Evolutionary conservation across 73 alveolate species (phyloP).

Genomic region (Paramecium sexaurelia): DNA sequence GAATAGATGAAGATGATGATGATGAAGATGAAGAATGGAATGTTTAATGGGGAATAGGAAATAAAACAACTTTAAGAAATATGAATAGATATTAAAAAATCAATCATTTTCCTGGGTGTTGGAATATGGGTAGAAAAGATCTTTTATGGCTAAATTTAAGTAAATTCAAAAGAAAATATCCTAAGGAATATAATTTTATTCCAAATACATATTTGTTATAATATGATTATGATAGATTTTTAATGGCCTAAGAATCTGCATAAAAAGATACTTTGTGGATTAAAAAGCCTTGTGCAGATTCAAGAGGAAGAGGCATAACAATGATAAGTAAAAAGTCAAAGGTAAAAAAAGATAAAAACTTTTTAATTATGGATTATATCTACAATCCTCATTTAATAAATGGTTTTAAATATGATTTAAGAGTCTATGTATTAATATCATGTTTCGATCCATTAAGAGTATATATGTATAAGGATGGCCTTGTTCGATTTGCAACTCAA

Average conservation of each 20-base stretch:
- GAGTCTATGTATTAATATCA: slow-evolving; percentile 92
- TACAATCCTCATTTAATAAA: slow-evolving; percentile 89
- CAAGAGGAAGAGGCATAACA: slow-evolving; percentile 97
- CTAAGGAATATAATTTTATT: slow-evolving; percentile 80
- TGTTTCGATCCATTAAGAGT: slow-evolving; percentile 92
- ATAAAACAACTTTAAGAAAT: slow-evolving; percentile 66
- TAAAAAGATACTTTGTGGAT: slow-evolving; percentile 86
- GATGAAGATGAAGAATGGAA: slow-evolving; percentile 69
- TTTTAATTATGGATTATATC: slow-evolving; percentile 80
- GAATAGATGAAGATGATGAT: slow-evolving; percentile 60
- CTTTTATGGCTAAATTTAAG: slow-evolving; percentile 78
- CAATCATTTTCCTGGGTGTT: slow-evolving; percentile 90
- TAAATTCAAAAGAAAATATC: slow-evolving; percentile 73
- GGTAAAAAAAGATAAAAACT: slow-evolving; percentile 64
- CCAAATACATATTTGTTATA: slow-evolving; percentile 91
- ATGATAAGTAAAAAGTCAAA: slow-evolving; percentile 81
- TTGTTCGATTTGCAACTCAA: slow-evolving; percentile 94
- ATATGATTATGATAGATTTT: slow-evolving; percentile 88
- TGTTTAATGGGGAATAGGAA: slow-evolving; percentile 63
- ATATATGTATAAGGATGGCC: slow-evolving; percentile 90
- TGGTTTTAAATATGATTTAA: slow-evolving; percentile 91
- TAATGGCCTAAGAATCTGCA: slow-evolving; percentile 78
- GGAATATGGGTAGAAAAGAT: slow-evolving; percentile 91
- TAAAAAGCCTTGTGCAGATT: slow-evolving; percentile 92
- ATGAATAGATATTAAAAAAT: slow-evolving; percentile 77